phyloP scores from a whole-genome alignment of 83 land plant genomes.

The Isoetes engelmannii region DNA sequence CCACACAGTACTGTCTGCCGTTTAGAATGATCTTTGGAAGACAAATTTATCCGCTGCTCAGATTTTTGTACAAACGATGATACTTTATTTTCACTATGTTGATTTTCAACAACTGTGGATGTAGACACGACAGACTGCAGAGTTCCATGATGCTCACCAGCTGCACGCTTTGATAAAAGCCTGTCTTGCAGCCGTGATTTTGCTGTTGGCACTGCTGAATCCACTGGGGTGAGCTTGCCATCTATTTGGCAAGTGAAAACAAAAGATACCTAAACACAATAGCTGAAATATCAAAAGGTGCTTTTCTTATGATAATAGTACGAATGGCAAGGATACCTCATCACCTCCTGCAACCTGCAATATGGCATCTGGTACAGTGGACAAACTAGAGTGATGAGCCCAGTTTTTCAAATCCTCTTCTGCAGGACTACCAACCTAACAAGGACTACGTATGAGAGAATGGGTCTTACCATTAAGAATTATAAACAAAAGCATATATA shows the following conservation, averaged over 20 bases:
- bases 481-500: constrained; percentile 3
- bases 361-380: constrained; percentile 73
- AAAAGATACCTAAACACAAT: constrained; percentile 25
- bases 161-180: too few species aligned
- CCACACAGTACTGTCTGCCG: too few species aligned
- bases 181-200: too few species aligned
- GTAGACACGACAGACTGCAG: too few species aligned
- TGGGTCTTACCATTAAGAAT: not conserved
- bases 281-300: not conserved
- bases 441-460: constrained; percentile 1
- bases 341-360: constrained; percentile 81
- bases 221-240: constrained; percentile 31
- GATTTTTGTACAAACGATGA: too few species aligned
- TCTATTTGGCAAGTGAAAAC: constrained; percentile 40
- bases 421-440: constrained; percentile 68
- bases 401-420: constrained; percentile 86
- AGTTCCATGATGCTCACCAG: too few species aligned
- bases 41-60: too few species aligned
- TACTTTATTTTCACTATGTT: too few species aligned
- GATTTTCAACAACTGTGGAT: too few species aligned
- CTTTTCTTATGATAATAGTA: not conserved
- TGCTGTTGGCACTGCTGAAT: constrained; percentile 4
- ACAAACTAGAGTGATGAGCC: constrained; percentile 71
- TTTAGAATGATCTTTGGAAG: too few species aligned
- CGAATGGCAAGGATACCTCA: constrained; percentile 43